These are phyloP conservation scores for Scheffersomyces amazonensis DNA, from an alignment of 805 yeast genomes.

Conservation along the genomic window DNA sequence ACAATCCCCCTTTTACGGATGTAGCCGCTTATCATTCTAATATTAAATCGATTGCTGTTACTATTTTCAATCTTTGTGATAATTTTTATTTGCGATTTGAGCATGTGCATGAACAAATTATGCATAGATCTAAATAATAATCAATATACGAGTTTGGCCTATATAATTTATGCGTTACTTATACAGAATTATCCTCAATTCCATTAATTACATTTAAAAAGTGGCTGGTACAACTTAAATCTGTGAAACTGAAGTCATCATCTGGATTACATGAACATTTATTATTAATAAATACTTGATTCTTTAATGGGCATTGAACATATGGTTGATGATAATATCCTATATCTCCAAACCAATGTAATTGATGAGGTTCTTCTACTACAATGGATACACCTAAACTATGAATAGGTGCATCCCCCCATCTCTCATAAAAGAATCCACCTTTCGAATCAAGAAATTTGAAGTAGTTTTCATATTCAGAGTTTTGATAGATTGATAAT, in stretches of 20 bases:
- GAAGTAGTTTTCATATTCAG: constrained; percentile 58
- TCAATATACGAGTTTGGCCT: no score
- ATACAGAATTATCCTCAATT: no score
- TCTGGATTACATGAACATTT: constrained; percentile 39
- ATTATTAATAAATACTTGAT: constrained; percentile 17
- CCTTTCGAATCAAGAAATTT: constrained; percentile 62
- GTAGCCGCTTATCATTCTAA: no score
- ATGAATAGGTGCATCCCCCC: constrained; percentile 96
- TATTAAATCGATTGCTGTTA: no score
- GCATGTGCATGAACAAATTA: no score
- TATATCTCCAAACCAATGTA: constrained; percentile 71
- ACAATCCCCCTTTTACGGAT: no score
- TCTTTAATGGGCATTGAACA: constrained; percentile 51
- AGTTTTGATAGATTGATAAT: constrained; percentile 62
- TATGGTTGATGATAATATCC: constrained; percentile 78
- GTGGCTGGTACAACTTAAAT: constrained; percentile 20
- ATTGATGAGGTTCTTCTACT: constrained; percentile 46
- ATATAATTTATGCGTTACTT: no score
- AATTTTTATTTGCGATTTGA: no score
- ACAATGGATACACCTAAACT: constrained; percentile 69
- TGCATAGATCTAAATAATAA: no score
- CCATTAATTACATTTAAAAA: constrained; percentile 8
- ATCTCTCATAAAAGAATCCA: constrained; percentile 82
- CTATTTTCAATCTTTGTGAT: no score
- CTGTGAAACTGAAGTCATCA: constrained; percentile 26